phyloP scores from a whole-genome alignment of 1,284 basidiomycete genomes.

The Mrakiaceae sp. region DNA sequence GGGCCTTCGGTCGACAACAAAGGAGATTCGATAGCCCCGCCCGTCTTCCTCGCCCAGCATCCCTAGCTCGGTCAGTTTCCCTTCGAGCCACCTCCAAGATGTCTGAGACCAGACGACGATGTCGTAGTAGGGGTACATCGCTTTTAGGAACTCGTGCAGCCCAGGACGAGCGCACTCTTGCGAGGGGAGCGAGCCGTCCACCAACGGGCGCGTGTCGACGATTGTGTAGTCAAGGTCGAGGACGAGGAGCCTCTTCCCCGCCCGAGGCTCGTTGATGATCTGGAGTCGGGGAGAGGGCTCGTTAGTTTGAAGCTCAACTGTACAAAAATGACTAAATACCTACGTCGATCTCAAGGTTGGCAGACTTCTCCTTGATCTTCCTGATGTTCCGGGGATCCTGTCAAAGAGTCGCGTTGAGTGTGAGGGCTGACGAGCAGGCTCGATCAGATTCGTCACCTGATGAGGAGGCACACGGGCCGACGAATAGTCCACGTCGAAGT shows the following conservation, averaged over 20 bases:
- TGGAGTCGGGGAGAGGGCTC: slow-evolving; percentile 26
- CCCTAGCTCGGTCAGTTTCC: slow-evolving; percentile 74
- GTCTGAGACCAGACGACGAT: slow-evolving; percentile 74
- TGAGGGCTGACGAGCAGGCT: background rate
- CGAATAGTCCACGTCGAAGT: slow-evolving; percentile 65
- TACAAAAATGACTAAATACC: slow-evolving; percentile 6
- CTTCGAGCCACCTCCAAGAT: slow-evolving; percentile 83
- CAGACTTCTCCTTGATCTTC: slow-evolving; percentile 60
- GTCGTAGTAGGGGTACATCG: slow-evolving; percentile 52
- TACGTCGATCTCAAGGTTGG: slow-evolving; percentile 44
- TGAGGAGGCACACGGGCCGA: slow-evolving; percentile 11
- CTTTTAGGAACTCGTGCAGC: slow-evolving; percentile 64
- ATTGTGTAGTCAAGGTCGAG: slow-evolving; percentile 80
- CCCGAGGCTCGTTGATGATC: slow-evolving; percentile 61
- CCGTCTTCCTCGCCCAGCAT: slow-evolving; percentile 54
- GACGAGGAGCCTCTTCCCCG: slow-evolving; percentile 67
- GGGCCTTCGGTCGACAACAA: slow-evolving; percentile 68
- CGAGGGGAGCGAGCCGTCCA: slow-evolving; percentile 62
- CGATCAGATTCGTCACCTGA: background rate
- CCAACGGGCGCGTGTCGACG: slow-evolving; percentile 62
- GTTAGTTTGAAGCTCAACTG: no score
- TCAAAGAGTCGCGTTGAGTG: background rate
- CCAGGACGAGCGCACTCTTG: slow-evolving; percentile 68
- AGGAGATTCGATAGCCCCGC: slow-evolving; percentile 21
- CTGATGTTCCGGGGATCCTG: slow-evolving; percentile 64